Conservation (phyloP, 768 basidiomycete species). For the Naematelia aurantialba region DNA sequence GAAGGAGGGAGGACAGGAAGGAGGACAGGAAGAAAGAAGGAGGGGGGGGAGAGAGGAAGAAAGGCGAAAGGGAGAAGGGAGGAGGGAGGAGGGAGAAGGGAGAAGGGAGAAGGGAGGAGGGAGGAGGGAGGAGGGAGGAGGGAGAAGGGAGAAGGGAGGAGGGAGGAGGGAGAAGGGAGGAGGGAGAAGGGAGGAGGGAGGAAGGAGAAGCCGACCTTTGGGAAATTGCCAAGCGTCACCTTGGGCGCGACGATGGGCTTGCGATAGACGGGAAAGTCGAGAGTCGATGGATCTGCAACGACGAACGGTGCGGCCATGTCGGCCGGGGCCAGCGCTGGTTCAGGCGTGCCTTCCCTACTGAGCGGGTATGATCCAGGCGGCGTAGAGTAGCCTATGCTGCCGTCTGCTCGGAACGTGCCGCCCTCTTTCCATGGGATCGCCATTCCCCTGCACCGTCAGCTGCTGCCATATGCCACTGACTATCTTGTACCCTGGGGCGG, state of each 20-base stretch:
- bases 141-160: too few species aligned
- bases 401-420: slow-evolving; percentile 4
- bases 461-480: not conserved
- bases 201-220: slow-evolving; percentile 22
- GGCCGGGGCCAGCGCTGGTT: slow-evolving; percentile 5
- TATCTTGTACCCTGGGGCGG: not conserved
- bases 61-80: too few species aligned
- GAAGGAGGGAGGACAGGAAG: too few species aligned
- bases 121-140: too few species aligned
- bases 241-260: slow-evolving; percentile 40
- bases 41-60: too few species aligned
- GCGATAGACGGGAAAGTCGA: slow-evolving; percentile 36
- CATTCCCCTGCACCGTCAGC: slow-evolving; percentile 20
- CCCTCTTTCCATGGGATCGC: slow-evolving; percentile 19
- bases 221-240: slow-evolving; percentile 30
- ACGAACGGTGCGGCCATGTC: slow-evolving; percentile 30
- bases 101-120: too few species aligned
- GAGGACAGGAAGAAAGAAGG: too few species aligned
- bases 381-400: not conserved
- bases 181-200: not conserved
- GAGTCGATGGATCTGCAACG: slow-evolving; percentile 22
- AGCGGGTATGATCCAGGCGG: slow-evolving; percentile 11
- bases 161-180: not conserved
- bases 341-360: not conserved
- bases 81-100: too few species aligned